These are phyloP conservation scores for Vanderwaltozyma tropicalis DNA, from an alignment of 805 yeast species.

Conservation along the genomic window DNA sequence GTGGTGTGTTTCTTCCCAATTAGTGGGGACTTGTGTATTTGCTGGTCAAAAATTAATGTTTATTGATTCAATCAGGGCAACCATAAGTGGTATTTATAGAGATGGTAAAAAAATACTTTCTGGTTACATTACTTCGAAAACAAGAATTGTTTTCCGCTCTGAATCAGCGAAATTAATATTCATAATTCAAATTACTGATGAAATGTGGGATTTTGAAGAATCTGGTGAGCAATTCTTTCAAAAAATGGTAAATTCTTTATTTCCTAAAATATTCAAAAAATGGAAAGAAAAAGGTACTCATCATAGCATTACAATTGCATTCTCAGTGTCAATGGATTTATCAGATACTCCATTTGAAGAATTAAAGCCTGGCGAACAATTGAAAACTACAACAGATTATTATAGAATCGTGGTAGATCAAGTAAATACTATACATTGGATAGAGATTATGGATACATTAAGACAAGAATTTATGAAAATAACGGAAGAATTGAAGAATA, in stretches of 20 bases:
- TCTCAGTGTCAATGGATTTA: constrained; percentile 63
- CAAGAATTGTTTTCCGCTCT: constrained; percentile 79
- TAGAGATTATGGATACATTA: constrained; percentile 77
- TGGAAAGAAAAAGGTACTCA: constrained; percentile 86
- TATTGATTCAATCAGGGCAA: constrained; percentile 50
- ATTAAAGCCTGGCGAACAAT: constrained; percentile 60
- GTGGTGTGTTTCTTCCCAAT: constrained; percentile 67
- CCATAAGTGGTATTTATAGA: constrained; percentile 49
- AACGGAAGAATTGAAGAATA: constrained; percentile 56
- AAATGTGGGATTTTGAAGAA: constrained; percentile 98
- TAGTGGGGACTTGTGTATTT: constrained; percentile 57
- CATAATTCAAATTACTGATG: constrained; percentile 79
- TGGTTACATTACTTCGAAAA: constrained; percentile 61
- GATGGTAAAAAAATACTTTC: constrained; percentile 63
- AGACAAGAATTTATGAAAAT: constrained; percentile 78
- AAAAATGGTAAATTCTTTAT: constrained; percentile 80
- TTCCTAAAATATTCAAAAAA: constrained; percentile 77
- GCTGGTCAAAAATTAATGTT: constrained; percentile 55
- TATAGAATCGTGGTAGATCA: constrained; percentile 93
- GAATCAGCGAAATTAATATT: constrained; percentile 81
- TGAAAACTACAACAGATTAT: constrained; percentile 61
- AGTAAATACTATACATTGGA: constrained; percentile 82
- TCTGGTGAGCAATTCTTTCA: constrained; percentile 91
- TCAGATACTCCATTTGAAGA: constrained; percentile 41
- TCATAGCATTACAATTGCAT: constrained; percentile 84